Base-by-base conservation (phyloP, 345 rosid genomes). In the Cardamine chenopodiifolia region DNA sequence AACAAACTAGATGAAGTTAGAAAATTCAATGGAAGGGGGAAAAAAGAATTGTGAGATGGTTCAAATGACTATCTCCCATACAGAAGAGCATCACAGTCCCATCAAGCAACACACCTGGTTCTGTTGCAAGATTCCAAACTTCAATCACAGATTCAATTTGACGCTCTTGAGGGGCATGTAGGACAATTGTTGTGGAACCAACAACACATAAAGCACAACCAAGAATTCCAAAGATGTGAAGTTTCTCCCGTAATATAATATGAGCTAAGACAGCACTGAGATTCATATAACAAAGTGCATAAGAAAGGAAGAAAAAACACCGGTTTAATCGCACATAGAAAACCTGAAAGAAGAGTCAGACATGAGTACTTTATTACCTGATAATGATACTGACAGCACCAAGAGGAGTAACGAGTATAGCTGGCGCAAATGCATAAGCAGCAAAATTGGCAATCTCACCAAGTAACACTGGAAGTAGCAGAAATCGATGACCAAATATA, bases 71-170 rank as follows among this genome's bases (percentile, higher is more conserved):
- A 60, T 71, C 29, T 62, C 42, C 60, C 29, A 61, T 8, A 49
- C 31, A 11, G 28, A 52, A 19, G 14, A 17, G 50, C 8, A 67
- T 34, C 11, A 68, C 13, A 59, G 35, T n/a, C 59, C 39, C 31
- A 59, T 44, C 8, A 48, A 60, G 45, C 35, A 65, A 74, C 23
- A 17, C 68, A 94, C 99, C 99, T 81, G 99, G 99, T 83, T 92
- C 99, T 3, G 97, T 95, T 40, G 99, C 99, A 83, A 92, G 99
- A 80, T 85, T 85, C 99, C 99, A 95, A 67, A 92, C 97, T 84
- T 95, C 91, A 62, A 28, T 66, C 20, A 95, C 99, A 54, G 99
- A 95, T 69, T 84, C 89, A 66, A 92, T 95, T 68, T 83, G 89
- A 17, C 87, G 89, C 79, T 95, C 99, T 80, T 87, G 99, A 77